These are phyloP conservation scores for Penicillium salamii DNA, from an alignment of 495 filamentous ascomycete species.

Conservation along the genomic window DNA sequence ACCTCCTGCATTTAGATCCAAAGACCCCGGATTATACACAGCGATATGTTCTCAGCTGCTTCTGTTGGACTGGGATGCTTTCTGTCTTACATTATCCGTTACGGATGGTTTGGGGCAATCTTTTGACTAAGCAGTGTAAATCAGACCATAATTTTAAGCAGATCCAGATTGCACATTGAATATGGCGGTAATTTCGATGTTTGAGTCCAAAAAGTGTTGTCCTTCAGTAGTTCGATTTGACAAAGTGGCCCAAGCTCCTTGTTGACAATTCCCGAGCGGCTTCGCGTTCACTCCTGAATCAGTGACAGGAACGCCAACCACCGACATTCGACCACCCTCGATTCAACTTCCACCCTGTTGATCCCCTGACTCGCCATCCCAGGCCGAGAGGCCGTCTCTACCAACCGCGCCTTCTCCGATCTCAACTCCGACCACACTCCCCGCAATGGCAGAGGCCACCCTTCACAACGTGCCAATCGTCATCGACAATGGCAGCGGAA, in stretches of 20 bases:
- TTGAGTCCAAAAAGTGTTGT: not conserved
- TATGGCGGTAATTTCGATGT: too few species aligned
- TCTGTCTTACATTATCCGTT: too few species aligned
- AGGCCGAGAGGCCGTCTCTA: constrained; percentile 39
- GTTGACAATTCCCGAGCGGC: constrained; percentile 34
- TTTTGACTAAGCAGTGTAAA: too few species aligned
- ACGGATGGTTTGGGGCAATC: too few species aligned
- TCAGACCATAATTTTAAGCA: too few species aligned
- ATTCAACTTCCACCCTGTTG: not conserved
- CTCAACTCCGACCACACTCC: constrained; percentile 23
- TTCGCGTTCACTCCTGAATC: constrained; percentile 26
- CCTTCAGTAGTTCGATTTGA: not conserved
- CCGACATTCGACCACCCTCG: constrained; percentile 6
- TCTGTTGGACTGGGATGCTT: not conserved
- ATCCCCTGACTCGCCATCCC: constrained; percentile 17
- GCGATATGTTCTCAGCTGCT: not conserved
- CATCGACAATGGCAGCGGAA: constrained; percentile 97
- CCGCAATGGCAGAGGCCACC: constrained; percentile 70
- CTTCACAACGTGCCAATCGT: constrained; percentile 97
- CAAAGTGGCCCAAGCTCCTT: constrained; percentile 46
- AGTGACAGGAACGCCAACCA: constrained; percentile 14
- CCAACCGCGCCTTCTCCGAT: constrained; percentile 24
- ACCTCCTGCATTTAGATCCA: too few species aligned
- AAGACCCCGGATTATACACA: too few species aligned
- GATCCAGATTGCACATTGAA: too few species aligned